Evolutionary conservation across 108 stramenopile genomes (phyloP).

Genomic region (Nannochloropsis oceanica): DNA sequence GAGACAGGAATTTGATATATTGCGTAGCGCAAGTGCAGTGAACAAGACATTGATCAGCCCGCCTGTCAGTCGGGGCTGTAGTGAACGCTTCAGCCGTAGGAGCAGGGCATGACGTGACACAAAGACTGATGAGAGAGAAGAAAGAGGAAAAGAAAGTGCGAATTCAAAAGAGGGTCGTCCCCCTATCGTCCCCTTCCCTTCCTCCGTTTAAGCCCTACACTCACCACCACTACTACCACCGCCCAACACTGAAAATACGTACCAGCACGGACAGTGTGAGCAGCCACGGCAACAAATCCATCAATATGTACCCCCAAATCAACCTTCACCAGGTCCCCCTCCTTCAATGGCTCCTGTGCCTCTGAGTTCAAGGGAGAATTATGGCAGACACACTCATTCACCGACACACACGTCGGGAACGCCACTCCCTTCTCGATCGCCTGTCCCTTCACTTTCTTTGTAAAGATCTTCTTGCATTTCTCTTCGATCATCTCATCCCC

Average conservation of each 20-base stretch:
- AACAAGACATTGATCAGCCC: neutral
- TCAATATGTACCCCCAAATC: conserved; percentile 98
- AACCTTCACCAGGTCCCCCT: conserved; percentile 94
- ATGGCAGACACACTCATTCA: conserved; percentile 96
- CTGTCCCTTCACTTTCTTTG: conserved; percentile 53
- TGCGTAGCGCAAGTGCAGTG: neutral
- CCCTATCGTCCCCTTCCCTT: neutral
- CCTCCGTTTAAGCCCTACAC: neutral
- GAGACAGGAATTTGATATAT: too few relatives aligned
- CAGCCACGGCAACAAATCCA: conserved; percentile 91
- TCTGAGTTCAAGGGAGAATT: conserved; percentile 79
- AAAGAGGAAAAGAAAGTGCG: too few relatives aligned
- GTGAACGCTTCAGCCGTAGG: neutral
- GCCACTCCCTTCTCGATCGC: conserved; percentile 83
- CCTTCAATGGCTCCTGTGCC: conserved; percentile 48
- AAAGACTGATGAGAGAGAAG: too few relatives aligned
- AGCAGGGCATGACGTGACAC: neutral
- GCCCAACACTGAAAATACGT: neutral
- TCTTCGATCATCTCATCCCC: conserved; percentile 41
- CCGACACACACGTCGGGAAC: conserved; percentile 95
- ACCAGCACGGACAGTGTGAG: conserved; percentile 62
- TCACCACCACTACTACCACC: neutral
- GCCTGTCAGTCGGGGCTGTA: too few relatives aligned
- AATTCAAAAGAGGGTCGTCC: too few relatives aligned
- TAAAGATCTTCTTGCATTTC: conserved; percentile 26